Evolutionary conservation across 73 alveolate genomes (phyloP).

Genomic region (Paramecium caudatum): DNA sequence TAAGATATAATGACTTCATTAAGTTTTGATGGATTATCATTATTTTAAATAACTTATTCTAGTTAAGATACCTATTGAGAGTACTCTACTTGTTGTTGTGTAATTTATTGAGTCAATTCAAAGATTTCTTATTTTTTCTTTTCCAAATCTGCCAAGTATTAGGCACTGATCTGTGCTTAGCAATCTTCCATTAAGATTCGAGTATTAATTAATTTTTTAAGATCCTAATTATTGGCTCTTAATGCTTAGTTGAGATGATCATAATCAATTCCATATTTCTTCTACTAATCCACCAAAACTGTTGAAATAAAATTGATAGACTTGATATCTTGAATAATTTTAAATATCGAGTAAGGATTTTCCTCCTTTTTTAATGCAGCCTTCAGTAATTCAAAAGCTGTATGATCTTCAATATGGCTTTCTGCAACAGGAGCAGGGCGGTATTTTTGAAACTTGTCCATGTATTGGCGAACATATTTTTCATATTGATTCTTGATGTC

Average conservation of each 20-base stretch:
- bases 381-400: background rate
- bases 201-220: background rate
- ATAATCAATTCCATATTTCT: constrained; percentile 5
- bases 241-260: background rate
- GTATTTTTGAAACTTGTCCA: background rate
- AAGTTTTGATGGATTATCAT: background rate
- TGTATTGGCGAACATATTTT: background rate
- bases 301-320: constrained; percentile 10
- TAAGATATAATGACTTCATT: background rate
- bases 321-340: background rate
- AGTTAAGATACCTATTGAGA: background rate
- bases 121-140: background rate
- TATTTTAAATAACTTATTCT: background rate
- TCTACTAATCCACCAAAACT: background rate
- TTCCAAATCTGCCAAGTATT: background rate
- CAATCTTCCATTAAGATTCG: background rate
- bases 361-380: background rate
- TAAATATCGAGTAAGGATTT: background rate
- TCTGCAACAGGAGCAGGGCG: background rate
- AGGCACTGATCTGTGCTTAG: background rate
- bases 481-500: constrained; percentile 41
- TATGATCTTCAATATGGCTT: background rate
- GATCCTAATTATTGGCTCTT: background rate
- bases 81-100: background rate
- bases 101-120: background rate